These are phyloP conservation scores for Xylaria venustula DNA, from an alignment of 495 filamentous ascomycete species.

Conservation along the genomic window DNA sequence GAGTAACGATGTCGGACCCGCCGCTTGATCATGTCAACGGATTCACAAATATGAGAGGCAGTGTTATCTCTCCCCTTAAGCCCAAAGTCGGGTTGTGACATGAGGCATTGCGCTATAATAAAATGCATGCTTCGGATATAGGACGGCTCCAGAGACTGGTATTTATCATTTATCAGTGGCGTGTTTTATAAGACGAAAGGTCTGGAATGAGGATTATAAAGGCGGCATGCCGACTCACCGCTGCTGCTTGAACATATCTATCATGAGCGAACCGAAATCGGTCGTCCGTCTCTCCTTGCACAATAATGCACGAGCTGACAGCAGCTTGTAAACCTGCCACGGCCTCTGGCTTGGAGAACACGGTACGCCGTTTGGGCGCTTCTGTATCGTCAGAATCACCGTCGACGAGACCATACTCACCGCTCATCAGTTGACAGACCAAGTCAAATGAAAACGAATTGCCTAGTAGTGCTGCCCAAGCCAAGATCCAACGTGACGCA, in stretches of 20 bases:
- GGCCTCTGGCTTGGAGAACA: constrained; percentile 51
- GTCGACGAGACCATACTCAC: constrained; percentile 58
- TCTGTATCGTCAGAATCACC: constrained; percentile 25
- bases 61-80: constrained; percentile 61
- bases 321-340: constrained; percentile 76
- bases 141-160: constrained; percentile 58
- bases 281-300: constrained; percentile 76
- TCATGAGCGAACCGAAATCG: constrained; percentile 76
- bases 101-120: constrained; percentile 73
- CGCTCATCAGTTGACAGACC: constrained; percentile 72
- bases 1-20: constrained; percentile 56
- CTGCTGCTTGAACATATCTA: constrained; percentile 73
- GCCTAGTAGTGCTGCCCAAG: constrained; percentile 83
- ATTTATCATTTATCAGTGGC: constrained; percentile 3
- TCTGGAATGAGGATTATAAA: neutral
- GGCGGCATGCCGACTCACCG: constrained; percentile 26
- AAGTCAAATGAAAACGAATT: constrained; percentile 76
- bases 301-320: constrained; percentile 72
- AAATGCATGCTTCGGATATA: constrained; percentile 82
- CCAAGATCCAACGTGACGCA: constrained; percentile 70
- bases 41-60: constrained; percentile 73
- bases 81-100: constrained; percentile 63
- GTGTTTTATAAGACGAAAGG: no score
- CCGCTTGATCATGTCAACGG: constrained; percentile 67
- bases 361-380: neutral